Percentiles rank a stretch among this genome's conserved stretches.
These are phyloP conservation scores for Marasmius tenuissimus DNA, from an alignment of 1,284 basidiomycete species.

Conservation along the genomic window DNA sequence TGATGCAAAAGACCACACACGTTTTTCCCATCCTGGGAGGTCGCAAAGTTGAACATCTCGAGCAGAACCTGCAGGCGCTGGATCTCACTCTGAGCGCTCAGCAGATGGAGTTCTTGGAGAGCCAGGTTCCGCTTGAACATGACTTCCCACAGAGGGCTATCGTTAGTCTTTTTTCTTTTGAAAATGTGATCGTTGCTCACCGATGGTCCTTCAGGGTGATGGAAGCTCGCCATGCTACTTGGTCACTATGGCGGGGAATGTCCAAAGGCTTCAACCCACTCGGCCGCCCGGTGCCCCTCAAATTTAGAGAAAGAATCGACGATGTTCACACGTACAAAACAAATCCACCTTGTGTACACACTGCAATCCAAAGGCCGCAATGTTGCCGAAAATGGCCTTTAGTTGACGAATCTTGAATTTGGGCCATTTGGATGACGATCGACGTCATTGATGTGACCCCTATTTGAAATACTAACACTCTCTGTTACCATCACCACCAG, in stretches of 20 bases:
- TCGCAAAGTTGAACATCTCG: neutral
- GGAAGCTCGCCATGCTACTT: neutral
- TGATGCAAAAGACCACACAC: slow-evolving; percentile 6
- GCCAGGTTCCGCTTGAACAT: neutral
- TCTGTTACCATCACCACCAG: no score
- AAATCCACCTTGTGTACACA: no score
- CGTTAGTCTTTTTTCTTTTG: neutral
- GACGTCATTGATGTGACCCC: no score
- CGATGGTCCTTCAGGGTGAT: neutral
- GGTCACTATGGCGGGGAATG: neutral
- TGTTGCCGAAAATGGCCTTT: no score
- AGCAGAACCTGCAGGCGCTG: slow-evolving; percentile 1
- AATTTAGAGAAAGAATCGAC: no score
- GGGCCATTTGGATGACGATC: no score
- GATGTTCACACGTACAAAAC: no score
- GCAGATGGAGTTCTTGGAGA: neutral
- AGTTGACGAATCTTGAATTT: no score
- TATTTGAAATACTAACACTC: no score
- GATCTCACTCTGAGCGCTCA: neutral
- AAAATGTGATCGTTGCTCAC: no score
- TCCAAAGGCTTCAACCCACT: neutral
- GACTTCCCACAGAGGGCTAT: neutral
- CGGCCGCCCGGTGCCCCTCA: neutral
- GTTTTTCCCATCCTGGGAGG: slow-evolving; percentile 6
- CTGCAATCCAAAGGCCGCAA: no score